phyloP scores from a whole-genome alignment of 1,284 basidiomycete genomes.

The Rhodotorula sp. region DNA sequence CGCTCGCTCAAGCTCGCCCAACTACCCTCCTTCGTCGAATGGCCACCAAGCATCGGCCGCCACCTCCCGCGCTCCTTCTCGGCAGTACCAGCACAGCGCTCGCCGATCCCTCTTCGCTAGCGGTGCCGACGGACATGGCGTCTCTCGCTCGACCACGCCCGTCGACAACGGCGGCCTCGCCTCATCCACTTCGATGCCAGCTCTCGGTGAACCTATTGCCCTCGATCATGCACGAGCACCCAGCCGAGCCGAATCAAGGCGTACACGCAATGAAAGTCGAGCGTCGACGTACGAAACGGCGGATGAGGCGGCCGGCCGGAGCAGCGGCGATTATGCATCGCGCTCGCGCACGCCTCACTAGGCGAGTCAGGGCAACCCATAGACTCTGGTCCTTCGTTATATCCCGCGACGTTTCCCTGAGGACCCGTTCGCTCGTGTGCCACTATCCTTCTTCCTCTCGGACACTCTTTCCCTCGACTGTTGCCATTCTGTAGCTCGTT shows the following conservation, averaged over 20 bases:
- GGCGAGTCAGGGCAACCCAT: no score
- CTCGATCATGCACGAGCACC: background rate
- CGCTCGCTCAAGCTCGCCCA: background rate
- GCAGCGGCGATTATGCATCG: no score
- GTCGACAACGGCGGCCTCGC: background rate
- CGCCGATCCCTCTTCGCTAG: background rate
- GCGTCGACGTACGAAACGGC: slow-evolving; percentile 9
- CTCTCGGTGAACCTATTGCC: background rate
- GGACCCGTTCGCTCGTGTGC: no score
- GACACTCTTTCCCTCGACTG: background rate
- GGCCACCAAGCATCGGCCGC: background rate
- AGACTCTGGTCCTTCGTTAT: no score
- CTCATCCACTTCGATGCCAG: background rate
- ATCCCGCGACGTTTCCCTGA: no score
- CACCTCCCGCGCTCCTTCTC: background rate
- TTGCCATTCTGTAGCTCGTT: no score
- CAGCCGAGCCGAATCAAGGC: no score
- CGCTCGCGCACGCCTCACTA: no score
- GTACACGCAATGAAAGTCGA: background rate
- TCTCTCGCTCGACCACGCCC: background rate
- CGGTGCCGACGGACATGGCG: background rate
- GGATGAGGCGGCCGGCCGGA: background rate
- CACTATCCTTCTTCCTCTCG: background rate
- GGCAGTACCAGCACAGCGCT: background rate
- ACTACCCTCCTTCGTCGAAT: background rate